Evolutionary conservation across 495 filamentous ascomycete genomes (phyloP), one percentile per base, ranked within the genome.

Genomic region (Penicillium alfredii): DNA sequence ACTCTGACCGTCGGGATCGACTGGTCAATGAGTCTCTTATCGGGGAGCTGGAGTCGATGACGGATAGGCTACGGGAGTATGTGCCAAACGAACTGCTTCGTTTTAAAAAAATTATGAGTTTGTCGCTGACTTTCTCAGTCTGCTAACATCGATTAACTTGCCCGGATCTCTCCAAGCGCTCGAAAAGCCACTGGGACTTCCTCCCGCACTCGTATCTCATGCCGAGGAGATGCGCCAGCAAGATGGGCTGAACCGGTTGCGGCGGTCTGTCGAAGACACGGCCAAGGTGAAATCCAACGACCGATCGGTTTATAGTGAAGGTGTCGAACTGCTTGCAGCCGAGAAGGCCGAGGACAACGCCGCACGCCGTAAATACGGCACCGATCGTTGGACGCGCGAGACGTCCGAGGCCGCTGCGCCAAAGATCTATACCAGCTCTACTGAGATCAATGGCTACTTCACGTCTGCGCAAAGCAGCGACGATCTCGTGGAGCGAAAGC

Each of bases 171-270:
- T 98, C 3, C 93, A 97, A 55, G 92, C 93, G 0, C 70, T 98
- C 0, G 92, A 98, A 47, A 98, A 94, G 51, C 90, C 92, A 0
- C 73, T 98, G 0, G 92, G 92, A 0, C 62, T 98, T n/a, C 92
- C 92, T 1, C 83, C 84, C 5, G 81, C 75, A 0, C 61, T 98
- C 3, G 73, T 85, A 6, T 81, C 88, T 8, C 92, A 96, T 51
- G 92, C 92, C 6, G 93, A 98, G 48, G 92, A 97, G 51, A 81
- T 98, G 33, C 75, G 86, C n/a, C 90, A 97, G 54, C 85, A 88
- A 47, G 86, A 93, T 52, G 90, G 90, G 0, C 58, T 90, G 12
- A 74, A 81, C 42, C 71, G 80, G 11, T 58, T 98, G 3, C 73
- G 81, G 30, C 74, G 77, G 16, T 83, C 84, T 10, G 83, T 96